Base-by-base conservation (phyloP, 2,329 filamentous ascomycete species). In the Alternaria triticimaculans region DNA sequence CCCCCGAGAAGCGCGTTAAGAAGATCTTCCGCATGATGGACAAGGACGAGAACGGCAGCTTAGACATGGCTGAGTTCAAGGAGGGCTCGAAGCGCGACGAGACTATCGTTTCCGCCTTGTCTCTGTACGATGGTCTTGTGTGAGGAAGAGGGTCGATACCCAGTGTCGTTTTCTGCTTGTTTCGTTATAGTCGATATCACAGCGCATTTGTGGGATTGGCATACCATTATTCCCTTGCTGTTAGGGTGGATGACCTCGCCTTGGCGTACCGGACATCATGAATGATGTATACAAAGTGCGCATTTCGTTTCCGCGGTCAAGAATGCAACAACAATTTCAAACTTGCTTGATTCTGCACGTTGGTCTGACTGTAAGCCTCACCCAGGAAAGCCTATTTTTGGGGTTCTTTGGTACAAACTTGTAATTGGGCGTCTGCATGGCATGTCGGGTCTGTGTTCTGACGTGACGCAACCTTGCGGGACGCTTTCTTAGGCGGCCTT, bases 21-120 rank as follows among this genome's bases (percentile, higher is more conserved):
- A 99, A 99, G 87, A 98, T 99, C 81, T 99, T 99, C 87, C 88
- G 91, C 76, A 98, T 98, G 96, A 99, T 99, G 96, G 96, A 99
- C 86, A 99, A 99, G 87, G 96, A 99, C 80, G 95, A 98, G 84
- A 98, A 98, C 79, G 96, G 95, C 73, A 96, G 92, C 78, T 84
- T 99, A 74, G 95, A 98, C 80, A 95, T 97, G 87, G 91, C 94
- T 65, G 96, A 99, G 81, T 99, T 99, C 87, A 98, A 98, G 84
- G 96, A 99, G 84, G 96, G 96, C 72, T 97, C 94, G 85, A 97
- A 98, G 86, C 92, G 94, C 64, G 96, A 99, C 82, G 95, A 98
- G 85, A 99, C 96, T 10, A 99, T 99, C 78, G 96, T 99, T 63
- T 98, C 95, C 58, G 96, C 96, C 33, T 85, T 99, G 77, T 97